phyloP scores from a whole-genome alignment of 176 grass and related monocot genomes.

The Phyllostachys edulis region DNA sequence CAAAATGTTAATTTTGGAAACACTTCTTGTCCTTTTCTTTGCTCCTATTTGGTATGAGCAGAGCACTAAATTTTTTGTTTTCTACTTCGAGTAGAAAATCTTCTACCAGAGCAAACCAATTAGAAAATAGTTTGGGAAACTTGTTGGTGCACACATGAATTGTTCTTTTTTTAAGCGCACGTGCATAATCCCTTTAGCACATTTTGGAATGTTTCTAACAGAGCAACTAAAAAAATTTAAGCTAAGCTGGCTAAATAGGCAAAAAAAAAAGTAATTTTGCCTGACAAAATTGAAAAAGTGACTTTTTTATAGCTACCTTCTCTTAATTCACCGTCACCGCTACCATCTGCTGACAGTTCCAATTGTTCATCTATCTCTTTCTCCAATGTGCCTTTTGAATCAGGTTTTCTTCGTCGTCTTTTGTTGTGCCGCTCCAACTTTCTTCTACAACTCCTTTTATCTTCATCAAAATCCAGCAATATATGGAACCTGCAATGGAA shows the following conservation, averaged over 20 bases:
- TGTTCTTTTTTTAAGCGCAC: neutral
- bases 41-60: neutral
- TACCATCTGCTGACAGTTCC: conserved; percentile 56
- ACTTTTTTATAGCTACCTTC: conserved; percentile 48
- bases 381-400: conserved; percentile 58
- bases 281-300: neutral
- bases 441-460: conserved; percentile 96
- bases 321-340: conserved; percentile 43
- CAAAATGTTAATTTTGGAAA: neutral
- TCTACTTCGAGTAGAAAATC: neutral
- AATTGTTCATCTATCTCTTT: conserved; percentile 64
- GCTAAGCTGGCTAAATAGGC: neutral
- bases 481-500: conserved; percentile 80
- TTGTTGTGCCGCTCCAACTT: conserved; percentile 95
- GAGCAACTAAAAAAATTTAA: conserved; percentile 13
- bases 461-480: conserved; percentile 93
- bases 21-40: neutral
- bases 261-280: neutral
- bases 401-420: conserved; percentile 78
- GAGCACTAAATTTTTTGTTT: neutral
- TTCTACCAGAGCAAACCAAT: conserved; percentile 2
- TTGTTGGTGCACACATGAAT: neutral
- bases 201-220: neutral
- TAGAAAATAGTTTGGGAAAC: neutral
- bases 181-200: neutral